Percentiles rank a stretch among this genome's conserved stretches.
phyloP scores from a whole-genome alignment of 768 basidiomycete species.

The Phlegmacium glaucopus region DNA sequence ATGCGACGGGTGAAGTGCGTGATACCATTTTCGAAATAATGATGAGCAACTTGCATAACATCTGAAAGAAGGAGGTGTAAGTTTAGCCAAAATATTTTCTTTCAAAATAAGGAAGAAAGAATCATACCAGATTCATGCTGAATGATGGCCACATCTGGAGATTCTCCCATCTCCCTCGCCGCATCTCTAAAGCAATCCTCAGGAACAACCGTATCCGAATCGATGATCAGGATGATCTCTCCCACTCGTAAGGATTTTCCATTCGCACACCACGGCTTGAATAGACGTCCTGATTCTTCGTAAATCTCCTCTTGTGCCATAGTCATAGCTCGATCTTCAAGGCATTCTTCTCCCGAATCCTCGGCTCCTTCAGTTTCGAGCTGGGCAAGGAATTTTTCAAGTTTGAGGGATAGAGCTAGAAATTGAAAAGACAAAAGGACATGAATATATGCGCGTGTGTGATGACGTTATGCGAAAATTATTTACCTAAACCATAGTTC shows the following conservation, averaged over 20 bases:
- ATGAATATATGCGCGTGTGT: not conserved
- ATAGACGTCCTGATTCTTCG: conserved; percentile 50
- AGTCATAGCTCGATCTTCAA: conserved; percentile 72
- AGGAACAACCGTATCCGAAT: conserved; percentile 75
- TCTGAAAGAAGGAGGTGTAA: conserved; percentile 20
- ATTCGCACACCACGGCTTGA: conserved; percentile 73
- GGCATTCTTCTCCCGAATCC: conserved; percentile 41
- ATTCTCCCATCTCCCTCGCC: conserved; percentile 77
- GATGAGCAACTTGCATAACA: conserved; percentile 85
- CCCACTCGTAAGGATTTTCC: conserved; percentile 73
- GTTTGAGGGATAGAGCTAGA: conserved; percentile 55
- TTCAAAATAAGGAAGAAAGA: conserved; percentile 7
- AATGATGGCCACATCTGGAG: conserved; percentile 81
- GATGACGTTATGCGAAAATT: not conserved
- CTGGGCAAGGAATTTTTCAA: conserved; percentile 47
- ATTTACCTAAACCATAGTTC: conserved; percentile 56
- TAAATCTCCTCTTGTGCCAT: conserved; percentile 71
- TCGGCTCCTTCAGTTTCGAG: conserved; percentile 40
- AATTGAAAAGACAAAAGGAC: not conserved
- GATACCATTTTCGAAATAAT: conserved; percentile 90
- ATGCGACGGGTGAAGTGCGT: conserved; percentile 89
- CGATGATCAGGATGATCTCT: conserved; percentile 77
- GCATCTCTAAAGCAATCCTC: conserved; percentile 87
- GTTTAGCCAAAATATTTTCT: not conserved
- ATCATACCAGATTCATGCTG: conserved; percentile 74